Base-by-base conservation (phyloP, 805 yeast genomes). In the Zygosaccharomyces lentus region DNA sequence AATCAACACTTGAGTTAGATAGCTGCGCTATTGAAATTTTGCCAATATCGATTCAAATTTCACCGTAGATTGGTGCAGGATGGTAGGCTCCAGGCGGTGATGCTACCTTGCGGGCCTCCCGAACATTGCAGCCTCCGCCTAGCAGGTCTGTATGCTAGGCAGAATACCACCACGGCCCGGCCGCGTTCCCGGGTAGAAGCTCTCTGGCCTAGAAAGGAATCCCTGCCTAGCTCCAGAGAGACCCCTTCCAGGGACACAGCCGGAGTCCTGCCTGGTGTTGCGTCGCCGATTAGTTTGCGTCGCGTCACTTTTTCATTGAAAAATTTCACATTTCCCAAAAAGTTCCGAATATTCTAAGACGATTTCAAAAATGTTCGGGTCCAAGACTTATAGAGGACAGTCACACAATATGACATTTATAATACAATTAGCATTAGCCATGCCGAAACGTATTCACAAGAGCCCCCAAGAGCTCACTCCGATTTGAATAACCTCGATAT, bases 41-140 rank as follows among this genome's bases (percentile, higher is more conserved):
- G 40, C 27, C 40, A 35, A 19, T 36, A 43, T n/a, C 41, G 26
- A 25, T 36, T 43, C 23, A 36, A 43, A 26, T 36, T 31, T 43
- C 35, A 34, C 29, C 13, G 26, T 29, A 23, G 39, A 35, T 43
- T 32, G 45, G 37, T 26, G 24, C 34, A 27, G 24, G 23, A 38
- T 38, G 41, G 16, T 35, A 17, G 23, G 35, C 24, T 36, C 17
- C 40, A 21, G 36, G 34, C 16, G 27, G 27, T 26, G 24, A 30
- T 27, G 31, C 38, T 26, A 21, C 21, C 12, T 8, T 16, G 21
- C 34, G 36, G 26, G 35, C 13, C 30, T 15, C 34, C 5, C 17
- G 41, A 27, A 12, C 13, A 34, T 26, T 10, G 19, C 34, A 26
- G 17, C 17, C 24, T 38, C 41, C 41, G 34, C 25, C 41, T 9